These are phyloP conservation scores for Arbutus unedo DNA, from an alignment of 148 eudicot genomes.

Conservation along the genomic window DNA sequence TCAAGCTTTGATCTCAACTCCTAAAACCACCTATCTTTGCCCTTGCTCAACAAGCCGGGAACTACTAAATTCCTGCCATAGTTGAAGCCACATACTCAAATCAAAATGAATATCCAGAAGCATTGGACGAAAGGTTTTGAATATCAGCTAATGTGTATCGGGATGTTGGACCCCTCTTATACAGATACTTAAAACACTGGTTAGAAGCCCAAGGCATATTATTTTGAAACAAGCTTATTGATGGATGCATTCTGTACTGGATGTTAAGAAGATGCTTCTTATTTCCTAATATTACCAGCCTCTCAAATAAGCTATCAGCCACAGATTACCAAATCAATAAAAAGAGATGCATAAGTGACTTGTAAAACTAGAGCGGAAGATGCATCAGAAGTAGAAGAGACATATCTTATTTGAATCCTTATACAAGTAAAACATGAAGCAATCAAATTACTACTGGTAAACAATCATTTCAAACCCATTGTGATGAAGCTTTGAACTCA, in stretches of 20 bases:
- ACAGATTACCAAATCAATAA: background rate
- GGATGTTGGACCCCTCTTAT: background rate
- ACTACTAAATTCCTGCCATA: background rate
- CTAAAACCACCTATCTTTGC: too few species aligned
- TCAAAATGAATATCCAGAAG: background rate
- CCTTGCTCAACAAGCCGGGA: background rate
- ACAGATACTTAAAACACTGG: background rate
- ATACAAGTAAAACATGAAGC: background rate
- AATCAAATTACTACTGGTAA: background rate
- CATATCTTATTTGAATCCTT: background rate
- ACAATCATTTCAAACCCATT: background rate
- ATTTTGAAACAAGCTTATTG: constrained; percentile 49
- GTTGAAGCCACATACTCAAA: background rate
- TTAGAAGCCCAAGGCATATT: too few species aligned
- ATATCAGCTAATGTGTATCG: background rate
- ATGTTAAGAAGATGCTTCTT: constrained; percentile 44
- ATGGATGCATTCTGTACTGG: too few species aligned
- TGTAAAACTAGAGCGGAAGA: too few species aligned
- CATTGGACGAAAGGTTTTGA: background rate
- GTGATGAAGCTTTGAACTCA: background rate
- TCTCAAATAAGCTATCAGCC: constrained; percentile 39
- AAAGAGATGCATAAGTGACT: too few species aligned
- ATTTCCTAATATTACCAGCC: constrained; percentile 37
- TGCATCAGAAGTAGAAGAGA: background rate
- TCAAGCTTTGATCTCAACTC: too few species aligned